Percentiles rank a stretch among this genome's conserved stretches.
Conservation (phyloP, 73 alveolate genomes). For the Paramecium pentaurelia region DNA sequence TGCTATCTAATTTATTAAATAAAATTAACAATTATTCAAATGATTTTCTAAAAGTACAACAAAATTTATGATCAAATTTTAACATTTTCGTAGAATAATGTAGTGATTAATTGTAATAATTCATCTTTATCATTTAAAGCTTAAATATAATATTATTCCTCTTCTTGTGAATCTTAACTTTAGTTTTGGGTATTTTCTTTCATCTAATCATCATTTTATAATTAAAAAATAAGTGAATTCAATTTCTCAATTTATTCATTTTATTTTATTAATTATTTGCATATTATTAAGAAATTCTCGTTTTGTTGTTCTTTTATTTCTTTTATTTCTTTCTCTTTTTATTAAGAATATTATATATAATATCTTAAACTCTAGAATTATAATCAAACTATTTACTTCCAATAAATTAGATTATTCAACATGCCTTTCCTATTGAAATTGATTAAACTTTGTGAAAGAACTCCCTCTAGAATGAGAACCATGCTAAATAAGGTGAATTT, state of each 20-base stretch:
- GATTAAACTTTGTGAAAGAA: neutral
- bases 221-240: neutral
- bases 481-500: neutral
- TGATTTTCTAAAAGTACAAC: neutral
- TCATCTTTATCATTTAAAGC: neutral
- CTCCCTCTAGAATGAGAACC: neutral
- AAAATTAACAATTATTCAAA: neutral
- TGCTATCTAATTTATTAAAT: neutral
- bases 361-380: neutral
- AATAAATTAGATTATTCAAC: neutral
- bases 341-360: neutral
- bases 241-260: neutral
- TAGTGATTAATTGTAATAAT: neutral
- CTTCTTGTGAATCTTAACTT: neutral
- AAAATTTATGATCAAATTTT: neutral
- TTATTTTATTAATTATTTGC: neutral
- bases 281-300: neutral
- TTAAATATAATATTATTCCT: neutral
- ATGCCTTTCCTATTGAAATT: neutral
- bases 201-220: neutral
- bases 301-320: neutral
- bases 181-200: neutral
- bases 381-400: neutral
- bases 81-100: neutral
- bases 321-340: neutral